Evolutionary conservation across 2,329 filamentous ascomycete species (phyloP).

Genomic region (Fusarium odoratissimum): DNA sequence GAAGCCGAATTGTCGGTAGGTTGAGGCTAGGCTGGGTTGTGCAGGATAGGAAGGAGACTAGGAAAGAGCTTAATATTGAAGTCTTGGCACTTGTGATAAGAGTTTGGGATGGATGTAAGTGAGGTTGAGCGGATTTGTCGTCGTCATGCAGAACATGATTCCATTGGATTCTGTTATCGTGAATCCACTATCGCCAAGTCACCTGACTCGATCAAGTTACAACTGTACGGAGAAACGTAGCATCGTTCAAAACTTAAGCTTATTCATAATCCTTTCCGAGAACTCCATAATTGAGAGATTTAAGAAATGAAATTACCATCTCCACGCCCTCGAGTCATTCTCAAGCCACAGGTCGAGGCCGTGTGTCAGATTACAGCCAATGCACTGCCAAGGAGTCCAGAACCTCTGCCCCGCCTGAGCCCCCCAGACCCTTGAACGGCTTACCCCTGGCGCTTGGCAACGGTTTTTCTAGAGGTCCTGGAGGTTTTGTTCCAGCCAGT

Average conservation of each 20-base stretch:
- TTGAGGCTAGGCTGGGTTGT: not conserved
- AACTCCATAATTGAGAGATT: not conserved
- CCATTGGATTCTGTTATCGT: not conserved
- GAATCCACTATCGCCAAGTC: conserved; percentile 1
- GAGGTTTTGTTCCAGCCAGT: conserved; percentile 7
- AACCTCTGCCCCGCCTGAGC: conserved; percentile 9
- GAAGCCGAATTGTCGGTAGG: not conserved
- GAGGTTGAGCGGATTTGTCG: not conserved
- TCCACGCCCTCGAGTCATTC: not conserved
- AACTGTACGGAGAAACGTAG: not conserved
- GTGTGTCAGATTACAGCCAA: not conserved
- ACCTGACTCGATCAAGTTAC: not conserved
- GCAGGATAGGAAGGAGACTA: not conserved
- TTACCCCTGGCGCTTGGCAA: conserved; percentile 15
- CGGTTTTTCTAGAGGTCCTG: not conserved
- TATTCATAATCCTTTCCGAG: not conserved
- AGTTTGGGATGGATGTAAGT: not conserved
- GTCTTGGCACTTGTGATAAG: not conserved
- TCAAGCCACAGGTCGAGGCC: not conserved
- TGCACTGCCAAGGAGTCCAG: conserved; percentile 25
- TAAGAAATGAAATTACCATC: not conserved
- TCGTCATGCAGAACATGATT: not conserved
- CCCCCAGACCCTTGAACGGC: not conserved
- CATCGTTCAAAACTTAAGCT: not conserved
- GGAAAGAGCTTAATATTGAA: not conserved